Conservation (phyloP, 768 basidiomycete species). For the Suillus ampliporus region DNA sequence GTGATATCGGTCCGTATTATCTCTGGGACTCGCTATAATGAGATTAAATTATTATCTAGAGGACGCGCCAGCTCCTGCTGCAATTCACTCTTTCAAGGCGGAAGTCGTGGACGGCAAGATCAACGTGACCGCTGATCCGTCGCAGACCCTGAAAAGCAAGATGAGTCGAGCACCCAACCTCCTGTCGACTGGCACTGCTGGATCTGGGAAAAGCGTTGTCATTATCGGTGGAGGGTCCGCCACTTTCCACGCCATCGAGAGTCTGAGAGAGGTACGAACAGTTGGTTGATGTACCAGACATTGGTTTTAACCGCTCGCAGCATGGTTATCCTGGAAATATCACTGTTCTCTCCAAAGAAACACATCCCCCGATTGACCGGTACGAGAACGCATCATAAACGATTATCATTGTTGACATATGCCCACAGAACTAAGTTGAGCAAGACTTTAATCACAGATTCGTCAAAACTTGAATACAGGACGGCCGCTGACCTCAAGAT, state of each 20-base stretch:
- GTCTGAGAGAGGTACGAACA: constrained; percentile 72
- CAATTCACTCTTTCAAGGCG: constrained; percentile 80
- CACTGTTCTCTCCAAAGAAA: constrained; percentile 80
- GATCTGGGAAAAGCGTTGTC: constrained; percentile 69
- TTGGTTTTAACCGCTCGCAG: constrained; percentile 41
- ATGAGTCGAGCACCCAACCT: constrained; percentile 65
- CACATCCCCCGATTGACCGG: constrained; percentile 86
- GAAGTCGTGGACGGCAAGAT: constrained; percentile 75
- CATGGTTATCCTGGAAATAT: constrained; percentile 81
- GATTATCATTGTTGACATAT: constrained; percentile 10
- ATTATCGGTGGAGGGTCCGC: constrained; percentile 89
- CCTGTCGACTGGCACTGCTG: constrained; percentile 50
- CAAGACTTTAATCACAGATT: constrained; percentile 81
- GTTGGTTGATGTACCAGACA: background rate
- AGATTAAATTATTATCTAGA: constrained; percentile 49
- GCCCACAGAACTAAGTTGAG: constrained; percentile 79
- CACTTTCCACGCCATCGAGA: constrained; percentile 77
- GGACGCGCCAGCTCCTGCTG: constrained; percentile 85
- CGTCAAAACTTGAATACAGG: constrained; percentile 77
- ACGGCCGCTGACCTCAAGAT: constrained; percentile 75
- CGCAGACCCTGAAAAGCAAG: constrained; percentile 68
- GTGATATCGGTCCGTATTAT: constrained; percentile 68
- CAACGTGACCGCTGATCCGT: constrained; percentile 71
- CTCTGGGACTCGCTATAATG: background rate
- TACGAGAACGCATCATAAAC: constrained; percentile 24